Base-by-base conservation (phyloP, 495 filamentous ascomycete species). In the Thermochaetoides thermophila region DNA sequence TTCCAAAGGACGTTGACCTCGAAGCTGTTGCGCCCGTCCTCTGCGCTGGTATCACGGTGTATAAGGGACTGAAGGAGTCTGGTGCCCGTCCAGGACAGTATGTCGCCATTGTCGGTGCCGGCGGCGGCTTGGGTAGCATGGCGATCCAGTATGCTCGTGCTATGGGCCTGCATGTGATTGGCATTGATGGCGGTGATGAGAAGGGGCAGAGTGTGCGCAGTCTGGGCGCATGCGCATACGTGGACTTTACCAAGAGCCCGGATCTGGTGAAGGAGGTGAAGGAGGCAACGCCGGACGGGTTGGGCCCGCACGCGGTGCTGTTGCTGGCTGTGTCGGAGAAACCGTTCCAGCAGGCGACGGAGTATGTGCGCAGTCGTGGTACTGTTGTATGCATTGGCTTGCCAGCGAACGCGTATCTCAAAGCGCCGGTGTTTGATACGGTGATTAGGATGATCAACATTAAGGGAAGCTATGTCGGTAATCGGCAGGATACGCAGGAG, bases 381-480 rank as follows among this genome's bases (percentile, higher is more conserved):
- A 64, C 70, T 13, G 73, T 93, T 38, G 69, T 94, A 31, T 81
- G 78, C 43, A 87, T 96, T 40, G 87, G 86, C 35, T 57, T 94
- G 8, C 86, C 86, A 0, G 77, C 81, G 1, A 60, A 68, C 27
- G 86, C 86, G 2, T 81, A 61, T 50, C 66, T 93, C 29, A 69
- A 71, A 37, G 86, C 85, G 3, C 78, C 81, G 7, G 84, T 94
- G 16, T 89, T 93, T 50, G 70, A 80, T 42, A 79, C 78, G 3
- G 86, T 95, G 17, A 68, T 85, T 42, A 50, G 63, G 38, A 92
- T 93, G 83, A 78, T 94, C 57, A 78, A 59, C 42, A 94, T 96
- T 68, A 84, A 82, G 64, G 86, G 86, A 27, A 81, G 73, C 42
- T 94, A 94, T 49, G 86, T 94, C 39, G 86, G 86, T 26, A 93